Evolutionary conservation across 2,329 filamentous ascomycete genomes (phyloP).

Genomic region (Aphanoascus verrucosus): DNA sequence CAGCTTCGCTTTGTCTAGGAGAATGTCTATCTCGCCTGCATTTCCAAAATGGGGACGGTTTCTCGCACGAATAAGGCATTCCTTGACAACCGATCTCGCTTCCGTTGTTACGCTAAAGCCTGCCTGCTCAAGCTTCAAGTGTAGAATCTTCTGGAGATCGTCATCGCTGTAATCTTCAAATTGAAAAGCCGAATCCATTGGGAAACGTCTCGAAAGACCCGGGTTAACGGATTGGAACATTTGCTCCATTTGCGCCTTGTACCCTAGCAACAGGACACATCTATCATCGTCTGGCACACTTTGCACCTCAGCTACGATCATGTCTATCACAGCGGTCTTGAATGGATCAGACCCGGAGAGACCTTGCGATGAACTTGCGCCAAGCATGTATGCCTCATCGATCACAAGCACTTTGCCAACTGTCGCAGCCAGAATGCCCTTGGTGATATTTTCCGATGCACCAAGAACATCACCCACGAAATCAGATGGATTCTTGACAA

Average conservation of each 20-base stretch:
- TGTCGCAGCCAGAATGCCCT: conserved; percentile 55
- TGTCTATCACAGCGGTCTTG: conserved; percentile 59
- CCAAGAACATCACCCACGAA: conserved; percentile 57
- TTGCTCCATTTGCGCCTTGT: conserved; percentile 55
- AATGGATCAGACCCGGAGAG: conserved; percentile 36
- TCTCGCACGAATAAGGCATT: conserved; percentile 50
- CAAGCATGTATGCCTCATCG: conserved; percentile 66
- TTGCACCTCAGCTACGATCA: conserved; percentile 63
- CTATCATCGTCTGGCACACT: conserved; percentile 59
- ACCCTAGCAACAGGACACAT: conserved; percentile 61
- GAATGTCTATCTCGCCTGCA: conserved; percentile 61
- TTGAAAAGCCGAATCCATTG: conserved; percentile 50
- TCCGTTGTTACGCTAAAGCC: conserved; percentile 44
- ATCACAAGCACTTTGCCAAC: conserved; percentile 67
- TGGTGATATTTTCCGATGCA: conserved; percentile 59
- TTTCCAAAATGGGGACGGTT: conserved; percentile 61
- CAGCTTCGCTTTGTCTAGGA: conserved; percentile 49
- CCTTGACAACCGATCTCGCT: conserved; percentile 46
- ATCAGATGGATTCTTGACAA: conserved; percentile 62
- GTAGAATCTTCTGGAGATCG: conserved; percentile 50
- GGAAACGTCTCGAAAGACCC: conserved; percentile 56
- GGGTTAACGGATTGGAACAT: conserved; percentile 70
- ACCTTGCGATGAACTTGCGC: conserved; percentile 28
- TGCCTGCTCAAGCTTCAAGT: conserved; percentile 50
- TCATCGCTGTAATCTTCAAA: conserved; percentile 58